Percentiles rank a stretch among this genome's conserved stretches.
phyloP scores from a whole-genome alignment of 2,329 filamentous ascomycete genomes.

The Claviceps sp. region DNA sequence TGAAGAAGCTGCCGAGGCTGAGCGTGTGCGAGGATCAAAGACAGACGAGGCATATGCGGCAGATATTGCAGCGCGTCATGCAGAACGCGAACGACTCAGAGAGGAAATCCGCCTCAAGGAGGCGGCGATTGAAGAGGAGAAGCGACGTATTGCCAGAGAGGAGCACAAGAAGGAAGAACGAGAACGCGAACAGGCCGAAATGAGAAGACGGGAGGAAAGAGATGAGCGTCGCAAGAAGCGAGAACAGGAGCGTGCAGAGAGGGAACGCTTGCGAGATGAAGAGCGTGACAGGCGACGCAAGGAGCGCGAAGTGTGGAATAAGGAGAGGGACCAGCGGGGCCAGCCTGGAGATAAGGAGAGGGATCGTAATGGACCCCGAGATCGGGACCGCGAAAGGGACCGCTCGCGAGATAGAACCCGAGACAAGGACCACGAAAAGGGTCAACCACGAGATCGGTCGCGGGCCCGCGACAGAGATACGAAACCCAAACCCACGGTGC shows the following conservation, averaged over 20 bases:
- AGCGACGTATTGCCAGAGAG: slow-evolving; percentile 42
- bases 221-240: slow-evolving; percentile 36
- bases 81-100: slow-evolving; percentile 47
- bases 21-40: slow-evolving; percentile 52
- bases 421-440: slow-evolving; percentile 16
- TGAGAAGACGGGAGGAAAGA: slow-evolving; percentile 35
- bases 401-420: slow-evolving; percentile 14
- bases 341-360: neutral
- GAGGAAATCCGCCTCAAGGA: slow-evolving; percentile 47
- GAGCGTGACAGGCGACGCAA: slow-evolving; percentile 27
- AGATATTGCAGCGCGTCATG: slow-evolving; percentile 47
- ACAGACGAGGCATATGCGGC: slow-evolving; percentile 61
- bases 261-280: slow-evolving; percentile 31
- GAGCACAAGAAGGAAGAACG: slow-evolving; percentile 38
- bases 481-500: slow-evolving; percentile 25
- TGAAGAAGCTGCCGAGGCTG: slow-evolving; percentile 51
- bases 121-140: slow-evolving; percentile 47
- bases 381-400: slow-evolving; percentile 9
- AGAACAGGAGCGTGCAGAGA: slow-evolving; percentile 42
- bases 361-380: slow-evolving; percentile 10
- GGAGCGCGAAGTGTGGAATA: slow-evolving; percentile 24
- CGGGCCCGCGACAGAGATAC: slow-evolving; percentile 18
- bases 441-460: slow-evolving; percentile 18
- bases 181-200: slow-evolving; percentile 35
- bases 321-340: slow-evolving; percentile 17